Conservation (phyloP, 73 alveolate species). For the Uronychia setigera region DNA sequence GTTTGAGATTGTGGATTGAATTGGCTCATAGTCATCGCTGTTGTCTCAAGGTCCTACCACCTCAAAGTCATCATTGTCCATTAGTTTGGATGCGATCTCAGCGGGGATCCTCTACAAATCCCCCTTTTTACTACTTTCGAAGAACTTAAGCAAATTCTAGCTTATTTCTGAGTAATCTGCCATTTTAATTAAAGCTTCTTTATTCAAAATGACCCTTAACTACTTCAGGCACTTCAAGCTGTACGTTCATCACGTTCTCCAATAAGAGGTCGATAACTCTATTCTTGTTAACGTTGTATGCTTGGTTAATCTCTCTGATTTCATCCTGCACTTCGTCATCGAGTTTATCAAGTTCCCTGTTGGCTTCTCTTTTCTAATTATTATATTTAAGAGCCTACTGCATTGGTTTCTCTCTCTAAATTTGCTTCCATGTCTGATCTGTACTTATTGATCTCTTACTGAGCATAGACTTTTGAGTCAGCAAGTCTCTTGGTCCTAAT, state of each 20-base stretch:
- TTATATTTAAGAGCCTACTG: neutral
- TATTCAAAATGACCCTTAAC: slow-evolving; percentile 52
- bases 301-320: slow-evolving; percentile 26
- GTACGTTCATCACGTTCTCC: slow-evolving; percentile 34
- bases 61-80: neutral
- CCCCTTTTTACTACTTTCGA: neutral
- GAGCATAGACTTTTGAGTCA: neutral
- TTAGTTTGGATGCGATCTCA: neutral
- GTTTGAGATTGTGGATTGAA: neutral
- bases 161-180: neutral
- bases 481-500: neutral
- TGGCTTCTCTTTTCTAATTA: neutral
- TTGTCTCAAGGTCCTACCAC: neutral
- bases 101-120: neutral
- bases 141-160: neutral
- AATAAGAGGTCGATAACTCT: slow-evolving; percentile 46
- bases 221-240: slow-evolving; percentile 61
- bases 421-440: neutral
- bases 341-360: neutral
- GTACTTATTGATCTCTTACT: neutral
- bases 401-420: neutral
- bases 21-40: neutral
- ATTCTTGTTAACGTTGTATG: slow-evolving; percentile 34
- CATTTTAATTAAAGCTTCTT: neutral
- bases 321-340: slow-evolving; percentile 17